Base-by-base conservation (phyloP, 192 early-diverging fungal species). In the Linnemannia elongata region DNA sequence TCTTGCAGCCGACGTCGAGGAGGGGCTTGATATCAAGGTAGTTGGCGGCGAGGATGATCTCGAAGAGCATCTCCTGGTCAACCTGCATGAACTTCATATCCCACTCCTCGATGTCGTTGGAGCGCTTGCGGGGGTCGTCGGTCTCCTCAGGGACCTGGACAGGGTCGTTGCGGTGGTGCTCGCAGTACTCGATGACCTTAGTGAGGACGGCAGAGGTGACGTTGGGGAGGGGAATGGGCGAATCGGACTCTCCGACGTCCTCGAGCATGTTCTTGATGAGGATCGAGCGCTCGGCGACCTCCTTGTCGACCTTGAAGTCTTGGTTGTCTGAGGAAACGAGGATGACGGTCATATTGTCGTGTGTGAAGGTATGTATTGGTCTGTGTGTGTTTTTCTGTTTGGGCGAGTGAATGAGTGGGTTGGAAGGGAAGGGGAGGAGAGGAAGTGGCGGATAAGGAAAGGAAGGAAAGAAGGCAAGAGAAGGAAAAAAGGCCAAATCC, bases 31-130 rank as follows among this genome's bases (percentile, higher is more conserved):
- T 94, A 78, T 95, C 95, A 27, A 96, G 88, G 76, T 96, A 97
- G 89, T 98, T 97, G 5, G 97, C 97, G 3, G 97, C 97, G 72
- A 96, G 82, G 79, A 96, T 93, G n/a, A 96, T 93, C 83, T 96
- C 95, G 55, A 96, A 96, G 47, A 97, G 82, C 83, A 93, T 92
- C 74, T 96, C 96, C 82, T 95, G 92, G 89, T 96, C 94, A 24
- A 96, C 93, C 66, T 95, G 91, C 88, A 97, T 94, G 72, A 93
- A 96, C 82, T 93, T 92, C 83, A 93, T 92, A 74, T 97, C 95
- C 95, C 95, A 96, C 49, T 95, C 94, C 57, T 93, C 92, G 78
- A 96, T 96, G 66, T 95, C 94, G 72, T 93, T 94, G 18, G 92
- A 92, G 80, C 93, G 92, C 83, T 91, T 90, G 39, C 92, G 93